Evolutionary conservation across 2,329 filamentous ascomycete genomes (phyloP).

Genomic region (Xylariaceae sp.): DNA sequence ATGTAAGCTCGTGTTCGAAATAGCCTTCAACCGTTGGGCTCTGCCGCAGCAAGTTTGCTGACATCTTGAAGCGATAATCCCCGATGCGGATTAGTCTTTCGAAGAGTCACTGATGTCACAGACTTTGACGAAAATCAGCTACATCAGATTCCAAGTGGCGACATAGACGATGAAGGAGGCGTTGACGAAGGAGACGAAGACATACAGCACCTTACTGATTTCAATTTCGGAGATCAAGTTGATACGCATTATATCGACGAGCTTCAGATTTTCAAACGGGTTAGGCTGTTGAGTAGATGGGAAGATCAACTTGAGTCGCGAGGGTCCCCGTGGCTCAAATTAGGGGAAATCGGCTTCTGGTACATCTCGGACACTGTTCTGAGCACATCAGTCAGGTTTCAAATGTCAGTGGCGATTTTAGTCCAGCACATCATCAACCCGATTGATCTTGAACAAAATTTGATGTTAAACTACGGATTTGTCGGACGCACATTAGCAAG

Average conservation of each 20-base stretch:
- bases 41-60: too few relatives aligned
- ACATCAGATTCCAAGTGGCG: not conserved
- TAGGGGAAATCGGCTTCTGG: not conserved
- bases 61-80: not conserved
- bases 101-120: not conserved
- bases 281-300: not conserved
- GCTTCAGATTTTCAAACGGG: not conserved
- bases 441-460: not conserved
- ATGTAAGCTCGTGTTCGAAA: too few relatives aligned
- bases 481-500: not conserved
- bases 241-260: not conserved
- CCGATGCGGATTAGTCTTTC: not conserved
- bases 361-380: not conserved
- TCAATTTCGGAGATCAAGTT: not conserved
- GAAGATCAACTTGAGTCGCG: not conserved
- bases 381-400: not conserved
- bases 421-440: not conserved
- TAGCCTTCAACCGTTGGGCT: too few relatives aligned
- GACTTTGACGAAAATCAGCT: not conserved
- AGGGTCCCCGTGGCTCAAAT: not conserved
- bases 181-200: not conserved
- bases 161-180: not conserved
- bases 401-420: not conserved
- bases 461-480: not conserved
- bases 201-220: not conserved